These are phyloP conservation scores for Arabis alpina DNA, from an alignment of 345 rosid species.

Conservation along the genomic window DNA sequence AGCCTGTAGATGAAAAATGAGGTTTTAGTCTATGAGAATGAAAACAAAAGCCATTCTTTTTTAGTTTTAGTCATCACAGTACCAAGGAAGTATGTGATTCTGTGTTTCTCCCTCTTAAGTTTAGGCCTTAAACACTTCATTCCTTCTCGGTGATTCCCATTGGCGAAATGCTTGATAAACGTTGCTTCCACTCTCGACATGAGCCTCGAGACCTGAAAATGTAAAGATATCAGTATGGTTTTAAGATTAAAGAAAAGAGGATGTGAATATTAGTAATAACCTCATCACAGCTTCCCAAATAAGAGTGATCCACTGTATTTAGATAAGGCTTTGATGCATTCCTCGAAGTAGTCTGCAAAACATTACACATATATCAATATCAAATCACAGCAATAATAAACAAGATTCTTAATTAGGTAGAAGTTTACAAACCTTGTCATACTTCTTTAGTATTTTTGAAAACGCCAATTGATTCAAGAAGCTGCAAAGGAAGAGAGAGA, in stretches of 20 bases:
- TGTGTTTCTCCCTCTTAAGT: constrained; percentile 63
- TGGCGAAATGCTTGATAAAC: constrained; percentile 72
- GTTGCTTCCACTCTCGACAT: constrained; percentile 67
- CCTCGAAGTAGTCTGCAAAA: constrained; percentile 60
- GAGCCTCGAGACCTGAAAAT: constrained; percentile 60
- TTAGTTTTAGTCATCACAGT: constrained; percentile 14
- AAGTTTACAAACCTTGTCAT: constrained; percentile 60
- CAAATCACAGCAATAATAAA: not conserved
- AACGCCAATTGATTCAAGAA: constrained; percentile 73
- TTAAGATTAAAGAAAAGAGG: not conserved
- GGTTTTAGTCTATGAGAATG: constrained; percentile 13
- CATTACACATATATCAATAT: constrained; percentile 10
- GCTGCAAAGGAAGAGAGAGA: constrained; percentile 46
- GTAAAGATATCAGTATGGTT: constrained; percentile 2
- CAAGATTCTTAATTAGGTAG: not conserved
- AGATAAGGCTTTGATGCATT: constrained; percentile 60
- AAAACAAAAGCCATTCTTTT: not conserved
- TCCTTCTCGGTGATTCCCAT: constrained; percentile 73
- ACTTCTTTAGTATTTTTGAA: constrained; percentile 73
- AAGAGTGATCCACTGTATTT: constrained; percentile 64
- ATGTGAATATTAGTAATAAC: constrained; percentile 32
- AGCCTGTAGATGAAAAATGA: constrained; percentile 49
- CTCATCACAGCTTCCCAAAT: constrained; percentile 73
- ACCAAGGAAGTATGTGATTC: constrained; percentile 70
- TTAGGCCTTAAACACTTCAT: constrained; percentile 64